Evolutionary conservation across 2,329 filamentous ascomycete species (phyloP), one percentile per base, ranked within the genome.

Genomic region (Hymenoscyphus albidus): DNA sequence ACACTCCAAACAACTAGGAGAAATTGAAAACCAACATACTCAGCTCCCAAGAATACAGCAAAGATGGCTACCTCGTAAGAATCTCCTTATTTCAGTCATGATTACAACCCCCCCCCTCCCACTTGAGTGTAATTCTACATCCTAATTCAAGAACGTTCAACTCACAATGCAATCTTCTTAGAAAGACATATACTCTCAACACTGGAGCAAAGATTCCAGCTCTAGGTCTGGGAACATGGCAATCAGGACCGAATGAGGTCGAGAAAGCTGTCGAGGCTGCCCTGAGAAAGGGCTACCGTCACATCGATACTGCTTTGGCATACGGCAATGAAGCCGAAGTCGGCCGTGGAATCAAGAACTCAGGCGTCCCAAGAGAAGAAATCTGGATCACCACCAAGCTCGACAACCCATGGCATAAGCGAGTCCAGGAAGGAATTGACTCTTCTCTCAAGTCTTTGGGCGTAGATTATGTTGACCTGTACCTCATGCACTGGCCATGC

Each of bases 371-470:
- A n/a, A 83, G 88, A 31, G 79, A 82, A 63, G 79, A 90, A 71
- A 85, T 90, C 75, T 91, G 85, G 83, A 77, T 91, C 64, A 94
- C 91, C 61, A 92, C 90, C 71, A 96, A 95, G 83, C 85, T 94
- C 62, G 86, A 91, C 81, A 93, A 93, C 82, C 83, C 88, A 60
- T 90, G 88, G 84, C 90, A 93, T 79, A 86, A 89, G 78, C 82
- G 85, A 67, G 88, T 88, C 35, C 78, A 81, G 48, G 84, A 88
- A 74, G 88, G 83, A 31, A 80, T 91, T 63, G 80, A 84, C 65
- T 78, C 79, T 62, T 88, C 85, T 12, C 79, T 90, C 64, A 80
- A 84, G 74, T 83, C 82, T 70, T 80, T 91, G 18, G 84, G 84
- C 56, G 81, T 81, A 18, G 84, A 88, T 70, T 90, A 91, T 71